Base-by-base conservation (phyloP, 495 filamentous ascomycete species). In the Tetracladium setigerum region DNA sequence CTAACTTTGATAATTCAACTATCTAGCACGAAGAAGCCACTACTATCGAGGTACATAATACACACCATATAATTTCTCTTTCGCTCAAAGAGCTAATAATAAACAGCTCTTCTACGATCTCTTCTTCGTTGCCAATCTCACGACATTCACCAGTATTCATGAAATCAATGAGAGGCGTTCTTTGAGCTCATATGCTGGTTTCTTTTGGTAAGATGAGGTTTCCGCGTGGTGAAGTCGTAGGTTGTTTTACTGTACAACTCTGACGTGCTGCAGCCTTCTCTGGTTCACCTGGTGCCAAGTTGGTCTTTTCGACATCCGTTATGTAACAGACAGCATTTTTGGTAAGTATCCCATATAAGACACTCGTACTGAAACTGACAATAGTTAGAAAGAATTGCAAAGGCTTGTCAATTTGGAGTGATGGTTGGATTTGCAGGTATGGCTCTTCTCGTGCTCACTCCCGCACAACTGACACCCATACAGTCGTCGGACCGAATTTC, bases 221-320 rank as follows among this genome's bases (percentile, higher is more conserved):
- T 27, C 22, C 22, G n/a, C n/a, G 3, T 27, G 22, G 22, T 27
- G 22, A 7, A 27, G 7, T 27, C 22, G 3, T 27, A 27, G 22
- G 76, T 72, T 72, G 69, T 73, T 49, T 76, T 70, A 31, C 75
- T 74, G 72, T 27, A 7, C 7, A 7, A 27, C 7, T 27, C 7
- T 27, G 22, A 27, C 22, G 7, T 71, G 41, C 72, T 67, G 37
- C 58, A 70, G 33, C 67, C 70, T 86, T 22, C 70, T 87, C 0
- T 87, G 83, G 83, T 79, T 83, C 52, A 84, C 77, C 34, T 87
- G 83, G 83, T 67, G 80, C 24, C 75, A 81, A 55, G 74, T 83
- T 19, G 76, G 73, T n/a, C 64, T 86, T 9, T 81, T 76, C 55
- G 83, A 87, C 57, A 72, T 86, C 30, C 74, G 83, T 1, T 86